Conservation (phyloP, 2,329 filamentous ascomycete genomes). For the Chrysosporium keratinophilum region DNA sequence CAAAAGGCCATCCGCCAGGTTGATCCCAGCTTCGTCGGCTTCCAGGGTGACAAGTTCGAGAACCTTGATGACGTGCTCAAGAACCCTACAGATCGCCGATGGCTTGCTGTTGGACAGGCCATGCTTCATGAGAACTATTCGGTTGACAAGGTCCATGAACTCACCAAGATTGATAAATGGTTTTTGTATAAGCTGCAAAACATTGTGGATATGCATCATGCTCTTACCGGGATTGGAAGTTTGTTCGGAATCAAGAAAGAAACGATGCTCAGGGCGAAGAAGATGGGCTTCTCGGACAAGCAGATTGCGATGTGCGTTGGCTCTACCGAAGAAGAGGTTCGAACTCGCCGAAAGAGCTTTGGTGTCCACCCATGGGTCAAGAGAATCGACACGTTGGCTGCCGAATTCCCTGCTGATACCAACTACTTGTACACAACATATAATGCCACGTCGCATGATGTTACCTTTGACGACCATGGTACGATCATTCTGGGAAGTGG, state of each 20-base stretch:
- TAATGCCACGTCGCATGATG: constrained; percentile 88
- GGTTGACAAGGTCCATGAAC: constrained; percentile 79
- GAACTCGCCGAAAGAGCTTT: constrained; percentile 71
- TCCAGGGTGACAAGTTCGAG: constrained; percentile 92
- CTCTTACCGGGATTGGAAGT: constrained; percentile 73
- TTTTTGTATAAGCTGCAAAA: constrained; percentile 98
- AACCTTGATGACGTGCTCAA: constrained; percentile 79
- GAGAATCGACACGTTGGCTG: constrained; percentile 94
- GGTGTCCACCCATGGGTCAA: constrained; percentile 93
- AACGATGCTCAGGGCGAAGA: constrained; percentile 82
- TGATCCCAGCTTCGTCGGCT: constrained; percentile 80
- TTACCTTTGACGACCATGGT: constrained; percentile 86
- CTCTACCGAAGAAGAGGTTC: constrained; percentile 79
- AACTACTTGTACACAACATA: constrained; percentile 98
- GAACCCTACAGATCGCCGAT: constrained; percentile 91
- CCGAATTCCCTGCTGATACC: constrained; percentile 88
- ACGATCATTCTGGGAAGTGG: constrained; percentile 82
- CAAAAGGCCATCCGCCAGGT: constrained; percentile 98
- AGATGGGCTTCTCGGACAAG: constrained; percentile 92
- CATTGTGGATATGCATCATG: constrained; percentile 79
- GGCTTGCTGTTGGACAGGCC: constrained; percentile 93
- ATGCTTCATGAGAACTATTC: constrained; percentile 96
- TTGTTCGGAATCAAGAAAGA: constrained; percentile 80
- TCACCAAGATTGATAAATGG: constrained; percentile 99
- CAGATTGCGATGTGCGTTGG: constrained; percentile 84